These are phyloP conservation scores for Microdochium paspali DNA, from an alignment of 2,329 filamentous ascomycete species.

Conservation along the genomic window DNA sequence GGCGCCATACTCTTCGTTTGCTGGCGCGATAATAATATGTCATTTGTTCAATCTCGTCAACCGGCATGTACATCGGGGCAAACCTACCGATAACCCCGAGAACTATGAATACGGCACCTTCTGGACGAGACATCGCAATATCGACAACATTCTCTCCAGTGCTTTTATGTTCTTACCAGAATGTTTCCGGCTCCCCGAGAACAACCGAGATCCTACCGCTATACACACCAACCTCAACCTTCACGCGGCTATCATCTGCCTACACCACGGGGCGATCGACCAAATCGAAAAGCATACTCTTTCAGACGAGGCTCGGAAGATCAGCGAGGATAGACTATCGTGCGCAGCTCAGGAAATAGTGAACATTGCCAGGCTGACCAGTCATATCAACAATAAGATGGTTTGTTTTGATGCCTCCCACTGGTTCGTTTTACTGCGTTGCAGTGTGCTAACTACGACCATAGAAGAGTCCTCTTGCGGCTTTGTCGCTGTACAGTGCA, in stretches of 20 bases:
- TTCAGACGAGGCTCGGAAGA: conserved; percentile 52
- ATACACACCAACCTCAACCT: conserved; percentile 83
- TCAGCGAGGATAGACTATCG: conserved; percentile 64
- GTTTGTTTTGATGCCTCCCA: conserved; percentile 36
- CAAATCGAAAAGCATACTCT: conserved; percentile 67
- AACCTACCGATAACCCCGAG: conserved; percentile 59
- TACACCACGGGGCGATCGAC: conserved; percentile 83
- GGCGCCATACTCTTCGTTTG: conserved; percentile 59
- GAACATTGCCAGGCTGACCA: conserved; percentile 71
- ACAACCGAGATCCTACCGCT: conserved; percentile 60
- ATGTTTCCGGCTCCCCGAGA: conserved; percentile 60
- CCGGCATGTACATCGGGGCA: conserved; percentile 66
- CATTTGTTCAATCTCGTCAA: conserved; percentile 75
- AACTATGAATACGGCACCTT: conserved; percentile 69
- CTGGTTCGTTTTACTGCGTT: neutral
- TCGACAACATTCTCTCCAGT: conserved; percentile 74
- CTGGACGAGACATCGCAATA: conserved; percentile 75
- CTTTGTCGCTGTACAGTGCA: conserved; percentile 78
- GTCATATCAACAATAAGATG: conserved; percentile 55
- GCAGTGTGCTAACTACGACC: conserved; percentile 4
- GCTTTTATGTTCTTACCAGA: conserved; percentile 72
- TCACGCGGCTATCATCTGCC: conserved; percentile 77
- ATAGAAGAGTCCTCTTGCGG: conserved; percentile 68
- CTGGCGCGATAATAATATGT: conserved; percentile 62
- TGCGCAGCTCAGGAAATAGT: conserved; percentile 79